These are phyloP conservation scores for Amanita exitialis DNA, from an alignment of 768 basidiomycete species.

Conservation along the genomic window DNA sequence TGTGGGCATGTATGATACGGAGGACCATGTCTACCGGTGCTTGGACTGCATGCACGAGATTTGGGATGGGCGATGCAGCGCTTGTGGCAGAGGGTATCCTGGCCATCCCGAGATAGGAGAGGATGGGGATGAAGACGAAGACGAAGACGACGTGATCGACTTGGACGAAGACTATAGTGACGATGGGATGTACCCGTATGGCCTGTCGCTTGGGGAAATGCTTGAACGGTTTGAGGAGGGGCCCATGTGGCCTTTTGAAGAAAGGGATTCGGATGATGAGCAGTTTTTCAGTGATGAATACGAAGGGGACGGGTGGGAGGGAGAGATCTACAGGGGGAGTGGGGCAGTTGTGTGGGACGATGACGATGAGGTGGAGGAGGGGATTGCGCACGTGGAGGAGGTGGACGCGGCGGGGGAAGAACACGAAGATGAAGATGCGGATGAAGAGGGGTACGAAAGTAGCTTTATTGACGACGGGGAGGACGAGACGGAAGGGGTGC, in stretches of 20 bases:
- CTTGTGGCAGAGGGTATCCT: conserved; percentile 49
- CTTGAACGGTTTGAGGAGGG: neutral
- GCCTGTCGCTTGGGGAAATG: neutral
- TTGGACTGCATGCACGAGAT: conserved; percentile 74
- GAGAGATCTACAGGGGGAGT: conserved; percentile 9
- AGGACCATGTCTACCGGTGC: conserved; percentile 74
- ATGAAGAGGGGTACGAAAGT: conserved; percentile 10
- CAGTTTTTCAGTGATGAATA: neutral
- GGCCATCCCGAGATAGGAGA: conserved; percentile 31
- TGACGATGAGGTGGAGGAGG: conserved; percentile 4
- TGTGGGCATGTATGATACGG: conserved; percentile 59
- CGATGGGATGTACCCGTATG: neutral
- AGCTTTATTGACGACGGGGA: conserved; percentile 14
- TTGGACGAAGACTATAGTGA: conserved; percentile 1
- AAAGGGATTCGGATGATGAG: neutral
- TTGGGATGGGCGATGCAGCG: conserved; percentile 53
- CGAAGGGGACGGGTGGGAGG: neutral
- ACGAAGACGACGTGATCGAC: conserved; percentile 1
- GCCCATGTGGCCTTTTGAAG: neutral
- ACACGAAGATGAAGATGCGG: conserved; percentile 5
- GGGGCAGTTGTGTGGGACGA: neutral
- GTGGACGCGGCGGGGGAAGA: neutral
- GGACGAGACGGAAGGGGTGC: neutral
- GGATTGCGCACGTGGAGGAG: conserved; percentile 6
- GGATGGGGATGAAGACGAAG: conserved; percentile 29